Conservation (phyloP, 805 yeast species). For the Schwanniomyces yamadae region DNA sequence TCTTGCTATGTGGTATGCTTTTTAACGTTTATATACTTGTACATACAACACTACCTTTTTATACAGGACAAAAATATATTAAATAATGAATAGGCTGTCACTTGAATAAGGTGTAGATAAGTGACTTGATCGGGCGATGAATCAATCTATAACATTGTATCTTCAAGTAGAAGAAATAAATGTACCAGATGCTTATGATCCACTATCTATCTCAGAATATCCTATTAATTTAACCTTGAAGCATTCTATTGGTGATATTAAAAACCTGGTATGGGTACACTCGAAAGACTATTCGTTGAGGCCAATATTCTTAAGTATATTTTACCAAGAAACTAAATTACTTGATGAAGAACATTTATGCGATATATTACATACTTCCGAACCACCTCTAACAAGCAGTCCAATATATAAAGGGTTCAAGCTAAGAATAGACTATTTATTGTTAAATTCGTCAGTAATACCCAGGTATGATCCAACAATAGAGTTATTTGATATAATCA, state of each 20-base stretch:
- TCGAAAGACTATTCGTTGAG: slow-evolving; percentile 21
- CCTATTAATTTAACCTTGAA: slow-evolving; percentile 21
- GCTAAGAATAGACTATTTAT: slow-evolving; percentile 24
- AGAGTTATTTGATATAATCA: slow-evolving; percentile 22
- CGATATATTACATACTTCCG: slow-evolving; percentile 10
- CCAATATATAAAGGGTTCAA: slow-evolving; percentile 6
- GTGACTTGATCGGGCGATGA: no score
- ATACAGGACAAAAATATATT: background rate
- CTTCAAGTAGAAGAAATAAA: slow-evolving; percentile 12
- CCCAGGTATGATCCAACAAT: slow-evolving; percentile 25
- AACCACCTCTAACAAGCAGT: slow-evolving; percentile 2
- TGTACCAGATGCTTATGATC: background rate
- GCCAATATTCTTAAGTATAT: slow-evolving; percentile 24
- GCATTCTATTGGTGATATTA: slow-evolving; percentile 23
- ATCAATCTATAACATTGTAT: slow-evolving; percentile 16
- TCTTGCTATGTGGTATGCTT: background rate
- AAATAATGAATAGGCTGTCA: no score
- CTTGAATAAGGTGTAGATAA: no score
- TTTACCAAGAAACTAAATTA: slow-evolving; percentile 9
- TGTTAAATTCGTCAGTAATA: slow-evolving; percentile 16
- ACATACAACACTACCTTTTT: slow-evolving; percentile 1
- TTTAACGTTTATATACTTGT: slow-evolving; percentile 1
- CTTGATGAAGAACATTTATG: slow-evolving; percentile 12
- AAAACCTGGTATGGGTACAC: slow-evolving; percentile 28
- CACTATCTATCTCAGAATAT: slow-evolving; percentile 3